Base-by-base conservation (phyloP, 352 stramenopile genomes). In the Thalassiosira hispida region DNA sequence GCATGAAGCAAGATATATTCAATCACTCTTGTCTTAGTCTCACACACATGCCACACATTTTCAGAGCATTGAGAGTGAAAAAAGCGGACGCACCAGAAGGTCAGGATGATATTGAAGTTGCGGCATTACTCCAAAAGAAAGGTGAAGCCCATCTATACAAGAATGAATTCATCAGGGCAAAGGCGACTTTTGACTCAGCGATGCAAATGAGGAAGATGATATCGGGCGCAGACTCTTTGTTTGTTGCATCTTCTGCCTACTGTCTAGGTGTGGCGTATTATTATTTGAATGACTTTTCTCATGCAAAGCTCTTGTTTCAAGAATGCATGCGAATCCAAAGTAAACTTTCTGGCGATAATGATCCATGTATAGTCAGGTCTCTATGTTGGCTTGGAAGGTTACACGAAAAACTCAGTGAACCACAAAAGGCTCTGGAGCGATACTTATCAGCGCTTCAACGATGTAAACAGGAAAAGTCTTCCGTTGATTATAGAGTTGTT, bases 131-230 rank as follows among this genome's bases (percentile, higher is more conserved):
- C 35, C 69, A 83, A 44, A 86, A 81, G 46, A 88, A 86, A 81
- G 82, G 82, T 12, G 63, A 81, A 74, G 49, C 63, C 23, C 78
- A 86, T 59, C 22, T 86, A 16, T 89, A 83, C 62, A 84, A 84
- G 61, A 76, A 73, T 35, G 77, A 89, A 66, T 81, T 79, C 42
- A 49, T 47, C 6, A 77, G 67, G 61, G 82, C 82, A 11, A 89
- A 84, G 51, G 68, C 60, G n/a, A 79, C 62, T 46, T 89, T 89
- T 63, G 73, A 89, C 20, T 53, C 68, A 11, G 68, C 71, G 29
- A 53, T 84, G 25, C 42, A 86, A 73, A 83, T 85, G 59, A 20
- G 27, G 29, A 72, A 80, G 57, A 76, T 64, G 61, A 25, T 68
- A 42, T 63, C 66, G 9, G 64, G 49, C 33, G 22, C 46, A 47